Conservation (phyloP, 371 early-diverging fungal species). For the Rhizopus stolonifer region DNA sequence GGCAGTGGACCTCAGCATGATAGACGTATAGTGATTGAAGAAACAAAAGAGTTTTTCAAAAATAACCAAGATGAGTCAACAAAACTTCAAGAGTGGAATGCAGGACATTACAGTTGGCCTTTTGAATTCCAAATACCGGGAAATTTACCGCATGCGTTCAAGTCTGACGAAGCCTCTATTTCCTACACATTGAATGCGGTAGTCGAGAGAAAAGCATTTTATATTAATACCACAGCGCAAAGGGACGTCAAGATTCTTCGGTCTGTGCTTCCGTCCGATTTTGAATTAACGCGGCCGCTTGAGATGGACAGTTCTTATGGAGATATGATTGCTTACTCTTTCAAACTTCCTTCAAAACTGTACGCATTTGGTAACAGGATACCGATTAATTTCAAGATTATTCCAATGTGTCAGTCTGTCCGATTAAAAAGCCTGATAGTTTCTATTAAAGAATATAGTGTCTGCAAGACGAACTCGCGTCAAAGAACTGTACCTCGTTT, state of each 20-base stretch:
- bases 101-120: slow-evolving; percentile 25
- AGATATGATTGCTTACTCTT: slow-evolving; percentile 27
- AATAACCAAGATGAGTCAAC: slow-evolving; percentile 6
- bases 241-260: slow-evolving; percentile 18
- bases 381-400: slow-evolving; percentile 22
- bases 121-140: slow-evolving; percentile 35
- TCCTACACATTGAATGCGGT: slow-evolving; percentile 22
- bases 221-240: slow-evolving; percentile 21
- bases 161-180: slow-evolving; percentile 19
- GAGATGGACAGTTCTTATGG: slow-evolving; percentile 24
- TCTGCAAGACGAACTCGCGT: slow-evolving; percentile 15
- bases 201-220: slow-evolving; percentile 21
- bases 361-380: slow-evolving; percentile 21
- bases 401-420: slow-evolving; percentile 14
- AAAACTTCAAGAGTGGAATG: slow-evolving; percentile 9
- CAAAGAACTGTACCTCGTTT: slow-evolving; percentile 21
- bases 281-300: slow-evolving; percentile 21
- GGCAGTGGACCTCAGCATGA: slow-evolving; percentile 28
- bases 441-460: slow-evolving; percentile 22
- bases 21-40: not conserved
- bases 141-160: slow-evolving; percentile 30
- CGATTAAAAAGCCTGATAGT: slow-evolving; percentile 14
- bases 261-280: slow-evolving; percentile 21
- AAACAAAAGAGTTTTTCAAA: slow-evolving; percentile 14
- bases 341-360: slow-evolving; percentile 20